phyloP scores from a whole-genome alignment of 345 rosid species.

The Populus simonii region DNA sequence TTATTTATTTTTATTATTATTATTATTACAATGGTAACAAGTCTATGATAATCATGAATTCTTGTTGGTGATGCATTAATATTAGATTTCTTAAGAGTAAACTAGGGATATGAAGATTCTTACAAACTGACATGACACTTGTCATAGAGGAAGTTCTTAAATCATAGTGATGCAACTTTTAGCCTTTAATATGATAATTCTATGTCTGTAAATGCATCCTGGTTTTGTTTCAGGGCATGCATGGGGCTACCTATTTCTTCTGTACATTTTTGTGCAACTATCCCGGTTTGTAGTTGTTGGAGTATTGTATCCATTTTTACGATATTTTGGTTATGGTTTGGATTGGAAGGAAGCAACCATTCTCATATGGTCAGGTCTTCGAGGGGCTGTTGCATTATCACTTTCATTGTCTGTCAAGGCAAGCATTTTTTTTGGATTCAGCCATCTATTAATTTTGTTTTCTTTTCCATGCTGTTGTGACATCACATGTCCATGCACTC shows the following conservation, averaged over 20 bases:
- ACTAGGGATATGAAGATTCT: not conserved
- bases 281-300: slow-evolving; percentile 76
- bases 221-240: slow-evolving; percentile 52
- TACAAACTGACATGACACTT: not conserved
- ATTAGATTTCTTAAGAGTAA: not conserved
- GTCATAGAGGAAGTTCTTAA: too few relatives aligned
- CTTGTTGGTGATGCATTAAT: not conserved
- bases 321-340: slow-evolving; percentile 79
- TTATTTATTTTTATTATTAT: not conserved
- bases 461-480: not conserved
- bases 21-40: not conserved
- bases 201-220: not conserved
- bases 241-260: slow-evolving; percentile 80
- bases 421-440: slow-evolving; percentile 42
- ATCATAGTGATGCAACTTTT: too few relatives aligned
- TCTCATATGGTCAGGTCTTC: slow-evolving; percentile 87
- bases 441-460: not conserved
- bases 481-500: not conserved
- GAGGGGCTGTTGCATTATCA: slow-evolving; percentile 92
- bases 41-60: not conserved
- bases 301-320: slow-evolving; percentile 57
- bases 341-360: slow-evolving; percentile 87
- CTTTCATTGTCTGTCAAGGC: slow-evolving; percentile 90
- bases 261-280: slow-evolving; percentile 59
- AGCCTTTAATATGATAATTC: too few relatives aligned